These are phyloP conservation scores for Boletus vinaceobasis DNA, from an alignment of 768 basidiomycete genomes.

Conservation along the genomic window DNA sequence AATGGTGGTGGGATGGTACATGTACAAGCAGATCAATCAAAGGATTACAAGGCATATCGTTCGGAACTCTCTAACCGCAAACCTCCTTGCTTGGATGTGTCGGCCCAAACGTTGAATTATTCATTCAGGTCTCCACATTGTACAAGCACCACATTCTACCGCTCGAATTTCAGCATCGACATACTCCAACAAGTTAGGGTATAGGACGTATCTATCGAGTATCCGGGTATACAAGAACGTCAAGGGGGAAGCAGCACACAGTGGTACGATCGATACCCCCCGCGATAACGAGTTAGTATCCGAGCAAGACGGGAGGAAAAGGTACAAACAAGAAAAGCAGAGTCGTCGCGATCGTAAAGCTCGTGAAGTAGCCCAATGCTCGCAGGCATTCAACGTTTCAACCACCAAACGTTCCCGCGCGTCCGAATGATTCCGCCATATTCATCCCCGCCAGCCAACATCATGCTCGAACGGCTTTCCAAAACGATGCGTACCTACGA, in stretches of 20 bases:
- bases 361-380: neutral
- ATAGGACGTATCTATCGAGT: neutral
- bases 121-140: too few relatives aligned
- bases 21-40: too few relatives aligned
- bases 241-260: too few relatives aligned
- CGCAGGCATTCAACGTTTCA: too few relatives aligned
- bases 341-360: neutral
- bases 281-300: neutral
- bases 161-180: neutral
- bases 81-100: too few relatives aligned
- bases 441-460: neutral
- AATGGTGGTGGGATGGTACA: too few relatives aligned
- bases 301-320: neutral
- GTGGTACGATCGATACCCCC: neutral
- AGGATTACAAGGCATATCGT: too few relatives aligned
- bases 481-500: conserved; percentile 32
- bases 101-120: too few relatives aligned
- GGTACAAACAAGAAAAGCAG: neutral
- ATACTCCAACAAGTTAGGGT: neutral
- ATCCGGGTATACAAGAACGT: neutral
- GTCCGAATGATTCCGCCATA: neutral
- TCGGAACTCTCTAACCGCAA: too few relatives aligned
- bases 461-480: conserved; percentile 27
- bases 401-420: neutral
- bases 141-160: neutral